phyloP scores from a whole-genome alignment of 2,329 filamentous ascomycete genomes.

The Aspergillus melleus region DNA sequence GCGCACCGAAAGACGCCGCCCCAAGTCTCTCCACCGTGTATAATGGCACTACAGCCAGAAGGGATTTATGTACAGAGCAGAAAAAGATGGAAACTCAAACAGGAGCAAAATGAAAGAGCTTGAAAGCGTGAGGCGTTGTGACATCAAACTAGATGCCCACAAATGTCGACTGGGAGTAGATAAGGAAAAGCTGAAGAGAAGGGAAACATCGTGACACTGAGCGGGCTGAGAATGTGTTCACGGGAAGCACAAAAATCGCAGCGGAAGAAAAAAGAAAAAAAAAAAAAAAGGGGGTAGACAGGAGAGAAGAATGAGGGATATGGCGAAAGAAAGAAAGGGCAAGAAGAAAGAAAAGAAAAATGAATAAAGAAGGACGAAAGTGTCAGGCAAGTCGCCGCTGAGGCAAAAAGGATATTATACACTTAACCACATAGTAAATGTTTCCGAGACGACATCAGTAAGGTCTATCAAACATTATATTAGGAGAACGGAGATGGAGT shows the following conservation, averaged over 20 bases:
- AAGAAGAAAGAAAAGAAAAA: not conserved
- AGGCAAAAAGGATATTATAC: constrained; percentile 20
- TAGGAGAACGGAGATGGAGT: constrained; percentile 15
- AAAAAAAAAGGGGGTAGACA: not conserved
- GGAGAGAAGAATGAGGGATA: constrained; percentile 1
- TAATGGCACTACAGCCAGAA: constrained; percentile 15
- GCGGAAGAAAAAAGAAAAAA: not conserved
- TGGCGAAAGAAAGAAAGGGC: not conserved
- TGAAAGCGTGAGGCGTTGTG: not conserved
- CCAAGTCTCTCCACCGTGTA: constrained; percentile 13
- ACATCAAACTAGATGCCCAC: not conserved
- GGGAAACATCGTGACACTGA: not conserved
- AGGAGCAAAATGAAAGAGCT: constrained; percentile 4
- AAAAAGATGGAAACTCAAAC: not conserved
- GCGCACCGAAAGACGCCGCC: constrained; percentile 21
- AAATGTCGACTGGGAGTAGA: not conserved
- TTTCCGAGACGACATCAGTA: constrained; percentile 30
- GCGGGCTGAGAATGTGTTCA: not conserved
- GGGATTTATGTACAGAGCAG: constrained; percentile 30
- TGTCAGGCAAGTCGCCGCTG: constrained; percentile 8
- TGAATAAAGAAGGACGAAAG: constrained; percentile 9
- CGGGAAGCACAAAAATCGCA: not conserved
- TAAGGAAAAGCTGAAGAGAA: not conserved
- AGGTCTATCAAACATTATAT: constrained; percentile 38
- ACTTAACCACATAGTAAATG: constrained; percentile 18